A percentile compares a stretch with the other conserved stretches of the same genome.
These are phyloP conservation scores for Backusella liffmaniae DNA, from an alignment of 192 early-diverging fungal species.

Conservation along the genomic window DNA sequence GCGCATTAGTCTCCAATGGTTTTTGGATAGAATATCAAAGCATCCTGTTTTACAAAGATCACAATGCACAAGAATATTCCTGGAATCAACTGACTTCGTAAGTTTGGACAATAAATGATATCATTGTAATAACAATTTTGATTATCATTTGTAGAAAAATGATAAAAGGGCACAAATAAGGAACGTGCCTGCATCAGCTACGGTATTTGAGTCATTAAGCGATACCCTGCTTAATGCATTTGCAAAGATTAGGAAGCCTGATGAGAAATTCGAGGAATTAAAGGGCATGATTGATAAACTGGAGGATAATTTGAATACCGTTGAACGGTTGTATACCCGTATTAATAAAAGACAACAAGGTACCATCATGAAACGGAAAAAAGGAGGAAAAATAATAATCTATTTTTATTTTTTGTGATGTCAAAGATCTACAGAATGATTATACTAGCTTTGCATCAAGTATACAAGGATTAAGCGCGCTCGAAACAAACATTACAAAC, in stretches of 20 bases:
- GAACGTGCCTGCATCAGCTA: conserved; percentile 44
- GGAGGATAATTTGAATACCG: conserved; percentile 81
- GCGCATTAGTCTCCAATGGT: conserved; percentile 71
- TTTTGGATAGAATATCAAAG: conserved; percentile 74
- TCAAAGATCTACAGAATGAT: conserved; percentile 71
- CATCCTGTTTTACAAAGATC: conserved; percentile 81
- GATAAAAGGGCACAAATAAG: conserved; percentile 33
- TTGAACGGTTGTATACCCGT: conserved; percentile 80
- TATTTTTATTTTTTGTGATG: neutral
- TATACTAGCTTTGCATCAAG: conserved; percentile 79
- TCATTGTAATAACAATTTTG: neutral
- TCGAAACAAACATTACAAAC: conserved; percentile 84
- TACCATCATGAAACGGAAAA: conserved; percentile 7
- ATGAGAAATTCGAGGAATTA: conserved; percentile 83
- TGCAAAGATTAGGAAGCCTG: conserved; percentile 85
- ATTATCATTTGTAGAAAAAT: conserved; percentile 37
- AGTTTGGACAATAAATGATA: neutral
- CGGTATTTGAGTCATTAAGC: conserved; percentile 79
- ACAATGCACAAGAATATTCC: conserved; percentile 70
- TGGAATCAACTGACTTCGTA: conserved; percentile 82
- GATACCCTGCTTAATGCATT: conserved; percentile 89
- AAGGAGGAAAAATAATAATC: neutral
- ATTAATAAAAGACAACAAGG: conserved; percentile 73
- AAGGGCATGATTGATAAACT: conserved; percentile 79
- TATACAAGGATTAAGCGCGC: conserved; percentile 70